phyloP scores from a whole-genome alignment of 108 stramenopile genomes.

The Pelagomonas calceolata region DNA sequence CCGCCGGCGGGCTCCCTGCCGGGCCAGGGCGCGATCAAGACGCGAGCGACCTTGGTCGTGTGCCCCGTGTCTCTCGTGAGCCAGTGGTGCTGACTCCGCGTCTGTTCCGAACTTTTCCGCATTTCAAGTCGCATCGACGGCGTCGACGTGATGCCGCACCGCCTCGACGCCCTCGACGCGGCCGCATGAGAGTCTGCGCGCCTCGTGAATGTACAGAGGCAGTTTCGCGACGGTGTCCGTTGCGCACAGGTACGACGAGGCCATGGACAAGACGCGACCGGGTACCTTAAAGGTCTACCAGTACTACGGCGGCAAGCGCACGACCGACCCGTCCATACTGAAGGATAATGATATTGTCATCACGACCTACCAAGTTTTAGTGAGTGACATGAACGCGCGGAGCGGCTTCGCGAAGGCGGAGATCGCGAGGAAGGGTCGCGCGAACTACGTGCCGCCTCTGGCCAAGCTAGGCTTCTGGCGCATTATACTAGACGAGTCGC shows the following conservation, averaged over 20 bases:
- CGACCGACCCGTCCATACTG: slow-evolving; percentile 27
- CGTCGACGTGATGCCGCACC: too few species aligned
- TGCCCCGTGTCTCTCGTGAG: slow-evolving; percentile 43
- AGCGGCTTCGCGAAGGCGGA: slow-evolving; percentile 5
- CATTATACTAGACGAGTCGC: slow-evolving; percentile 47
- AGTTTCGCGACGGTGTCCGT: too few species aligned
- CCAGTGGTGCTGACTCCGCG: too few species aligned
- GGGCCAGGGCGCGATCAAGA: slow-evolving; percentile 10
- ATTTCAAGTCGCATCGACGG: too few species aligned
- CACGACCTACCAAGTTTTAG: slow-evolving; percentile 38
- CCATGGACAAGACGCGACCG: slow-evolving; percentile 31
- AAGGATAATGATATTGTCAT: slow-evolving; percentile 31
- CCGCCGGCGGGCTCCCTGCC: slow-evolving; percentile 3
- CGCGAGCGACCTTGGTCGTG: slow-evolving; percentile 36
- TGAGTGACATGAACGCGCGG: slow-evolving; percentile 27
- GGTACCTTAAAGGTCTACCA: slow-evolving; percentile 41
- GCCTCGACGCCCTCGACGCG: too few species aligned
- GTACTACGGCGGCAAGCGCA: slow-evolving; percentile 38
- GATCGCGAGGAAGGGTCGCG: background rate
- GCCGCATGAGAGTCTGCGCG: too few species aligned
- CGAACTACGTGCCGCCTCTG: slow-evolving; percentile 26
- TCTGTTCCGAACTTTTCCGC: too few species aligned
- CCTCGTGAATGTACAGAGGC: too few species aligned
- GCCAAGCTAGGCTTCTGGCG: slow-evolving; percentile 47
- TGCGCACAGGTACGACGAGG: too few species aligned